A percentile compares a stretch with the other conserved stretches of the same genome.
Evolutionary conservation across 1,139 yeast species (phyloP).

Genomic region (Pichia sp.): DNA sequence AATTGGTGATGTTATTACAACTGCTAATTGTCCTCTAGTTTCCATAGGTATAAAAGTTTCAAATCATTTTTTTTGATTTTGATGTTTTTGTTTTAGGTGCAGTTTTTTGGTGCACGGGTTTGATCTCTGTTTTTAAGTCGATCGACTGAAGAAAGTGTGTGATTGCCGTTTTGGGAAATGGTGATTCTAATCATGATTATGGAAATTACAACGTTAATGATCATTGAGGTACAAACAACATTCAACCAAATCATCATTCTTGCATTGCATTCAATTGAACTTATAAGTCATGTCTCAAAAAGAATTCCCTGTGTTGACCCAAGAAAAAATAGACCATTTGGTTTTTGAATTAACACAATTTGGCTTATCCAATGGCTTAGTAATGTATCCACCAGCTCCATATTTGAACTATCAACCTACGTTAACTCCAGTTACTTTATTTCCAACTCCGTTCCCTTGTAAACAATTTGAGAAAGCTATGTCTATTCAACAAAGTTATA

Average conservation of each 20-base stretch:
- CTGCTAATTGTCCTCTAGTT: neutral
- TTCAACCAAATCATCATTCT: no score
- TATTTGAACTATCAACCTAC: slow-evolving; percentile 43
- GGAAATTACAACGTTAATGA: neutral
- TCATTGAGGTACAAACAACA: no score
- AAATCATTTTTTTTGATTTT: neutral
- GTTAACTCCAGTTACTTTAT: slow-evolving; percentile 81
- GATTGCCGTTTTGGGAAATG: neutral
- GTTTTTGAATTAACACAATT: slow-evolving; percentile 59
- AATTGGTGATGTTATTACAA: neutral
- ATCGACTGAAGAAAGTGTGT: neutral
- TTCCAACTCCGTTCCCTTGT: slow-evolving; percentile 83
- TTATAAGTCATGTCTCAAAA: slow-evolving; percentile 2
- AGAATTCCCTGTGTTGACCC: slow-evolving; percentile 17
- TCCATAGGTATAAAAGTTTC: neutral
- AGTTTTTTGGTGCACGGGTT: neutral
- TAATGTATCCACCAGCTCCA: slow-evolving; percentile 60
- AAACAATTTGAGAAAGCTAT: slow-evolving; percentile 59
- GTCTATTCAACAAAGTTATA: slow-evolving; percentile 61
- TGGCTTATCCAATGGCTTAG: slow-evolving; percentile 71
- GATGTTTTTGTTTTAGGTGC: neutral
- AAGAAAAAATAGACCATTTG: slow-evolving; percentile 17
- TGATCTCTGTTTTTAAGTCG: neutral
- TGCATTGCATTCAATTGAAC: neutral
- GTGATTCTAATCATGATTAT: neutral